These are phyloP conservation scores for Pleurotus platypus DNA, from an alignment of 768 basidiomycete species.

Conservation along the genomic window DNA sequence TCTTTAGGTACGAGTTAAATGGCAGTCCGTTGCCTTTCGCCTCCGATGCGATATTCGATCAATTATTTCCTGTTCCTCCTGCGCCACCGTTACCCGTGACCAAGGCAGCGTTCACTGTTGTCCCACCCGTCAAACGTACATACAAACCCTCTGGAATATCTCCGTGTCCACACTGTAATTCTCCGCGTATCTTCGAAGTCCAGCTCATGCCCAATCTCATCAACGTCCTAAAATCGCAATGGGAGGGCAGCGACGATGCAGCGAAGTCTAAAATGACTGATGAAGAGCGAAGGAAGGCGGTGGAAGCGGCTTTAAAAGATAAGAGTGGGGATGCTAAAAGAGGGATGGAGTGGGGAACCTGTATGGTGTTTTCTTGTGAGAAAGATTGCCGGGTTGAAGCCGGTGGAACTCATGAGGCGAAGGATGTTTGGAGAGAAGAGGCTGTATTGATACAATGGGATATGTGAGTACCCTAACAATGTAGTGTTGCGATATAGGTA, in stretches of 20 bases:
- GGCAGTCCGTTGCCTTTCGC: conserved; percentile 84
- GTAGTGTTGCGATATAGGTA: no score
- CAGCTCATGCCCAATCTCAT: conserved; percentile 96
- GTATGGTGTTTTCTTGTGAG: conserved; percentile 84
- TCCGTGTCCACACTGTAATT: conserved; percentile 63
- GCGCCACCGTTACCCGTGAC: conserved; percentile 50
- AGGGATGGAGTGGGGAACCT: conserved; percentile 95
- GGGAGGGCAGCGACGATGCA: conserved; percentile 18
- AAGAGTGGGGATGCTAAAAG: conserved; percentile 36
- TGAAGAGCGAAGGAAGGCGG: conserved; percentile 62
- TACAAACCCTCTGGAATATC: conserved; percentile 59
- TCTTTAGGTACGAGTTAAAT: conserved; percentile 77
- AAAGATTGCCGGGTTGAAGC: conserved; percentile 65
- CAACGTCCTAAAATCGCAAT: conserved; percentile 49
- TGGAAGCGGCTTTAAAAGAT: conserved; percentile 53
- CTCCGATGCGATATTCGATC: conserved; percentile 67
- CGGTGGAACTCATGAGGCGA: conserved; percentile 32
- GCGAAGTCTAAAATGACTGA: conserved; percentile 45
- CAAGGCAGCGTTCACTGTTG: conserved; percentile 57
- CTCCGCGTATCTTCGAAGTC: conserved; percentile 79
- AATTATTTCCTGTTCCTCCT: conserved; percentile 64
- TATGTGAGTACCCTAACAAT: conserved; percentile 27
- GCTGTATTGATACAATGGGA: conserved; percentile 76
- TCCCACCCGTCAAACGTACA: conserved; percentile 38
- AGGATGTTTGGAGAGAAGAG: conserved; percentile 71